Evolutionary conservation across 1,139 yeast genomes (phyloP).

Genomic region (Suhomyces bokatorum): DNA sequence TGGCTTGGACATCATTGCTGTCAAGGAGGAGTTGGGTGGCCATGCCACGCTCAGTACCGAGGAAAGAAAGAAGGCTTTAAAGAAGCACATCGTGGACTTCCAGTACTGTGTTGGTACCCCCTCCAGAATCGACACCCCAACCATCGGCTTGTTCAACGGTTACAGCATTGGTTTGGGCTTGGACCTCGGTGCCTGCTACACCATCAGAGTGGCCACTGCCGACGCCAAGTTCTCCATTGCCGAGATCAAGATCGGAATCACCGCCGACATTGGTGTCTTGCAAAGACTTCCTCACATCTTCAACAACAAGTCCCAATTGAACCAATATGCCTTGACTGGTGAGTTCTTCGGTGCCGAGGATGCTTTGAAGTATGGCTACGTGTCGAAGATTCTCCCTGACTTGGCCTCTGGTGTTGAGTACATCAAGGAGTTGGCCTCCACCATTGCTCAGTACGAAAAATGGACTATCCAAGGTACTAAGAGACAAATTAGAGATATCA

Average conservation of each 20-base stretch:
- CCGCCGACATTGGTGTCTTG: conserved; percentile 79
- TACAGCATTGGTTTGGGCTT: conserved; percentile 62
- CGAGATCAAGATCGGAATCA: conserved; percentile 72
- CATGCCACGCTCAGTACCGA: conserved; percentile 5
- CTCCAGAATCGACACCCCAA: conserved; percentile 48
- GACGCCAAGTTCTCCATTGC: conserved; percentile 61
- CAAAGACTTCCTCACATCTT: conserved; percentile 64
- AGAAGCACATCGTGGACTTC: conserved; percentile 52
- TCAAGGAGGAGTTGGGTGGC: conserved; percentile 20
- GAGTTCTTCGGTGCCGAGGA: conserved; percentile 55
- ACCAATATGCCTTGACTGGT: conserved; percentile 67
- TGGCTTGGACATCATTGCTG: conserved; percentile 61
- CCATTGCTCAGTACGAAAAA: conserved; percentile 48
- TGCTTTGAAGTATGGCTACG: conserved; percentile 57
- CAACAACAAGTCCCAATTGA: conserved; percentile 58
- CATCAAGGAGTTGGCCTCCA: conserved; percentile 53
- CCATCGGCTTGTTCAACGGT: conserved; percentile 51
- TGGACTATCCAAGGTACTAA: conserved; percentile 74
- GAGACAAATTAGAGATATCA: conserved; percentile 52
- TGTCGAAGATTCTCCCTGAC: conserved; percentile 48
- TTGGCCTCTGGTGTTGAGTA: conserved; percentile 51
- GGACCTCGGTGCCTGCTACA: conserved; percentile 61
- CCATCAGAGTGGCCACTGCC: conserved; percentile 57
- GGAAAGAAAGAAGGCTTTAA: conserved; percentile 29
- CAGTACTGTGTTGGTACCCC: conserved; percentile 56